Percentiles rank a stretch among this genome's conserved stretches.
Conservation (phyloP, 1,139 yeast genomes). For the Suhomyces bokatorum region DNA sequence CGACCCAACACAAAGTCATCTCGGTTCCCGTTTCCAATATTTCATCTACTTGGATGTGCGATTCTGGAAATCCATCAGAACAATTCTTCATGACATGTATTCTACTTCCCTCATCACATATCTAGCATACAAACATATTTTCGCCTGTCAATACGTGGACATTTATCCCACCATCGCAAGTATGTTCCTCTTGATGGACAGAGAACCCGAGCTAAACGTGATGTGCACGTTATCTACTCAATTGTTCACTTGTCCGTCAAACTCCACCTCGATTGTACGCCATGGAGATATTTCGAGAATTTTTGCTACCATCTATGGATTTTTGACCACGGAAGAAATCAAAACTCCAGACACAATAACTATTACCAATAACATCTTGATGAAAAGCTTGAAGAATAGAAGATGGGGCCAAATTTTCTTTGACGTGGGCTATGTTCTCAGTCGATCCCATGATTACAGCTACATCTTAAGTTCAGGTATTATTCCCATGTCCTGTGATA, state of each 20-base stretch:
- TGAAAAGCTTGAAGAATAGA: conserved; percentile 65
- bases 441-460: conserved; percentile 61
- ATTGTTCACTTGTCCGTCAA: conserved; percentile 79
- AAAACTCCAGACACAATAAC: conserved; percentile 48
- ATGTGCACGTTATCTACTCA: conserved; percentile 81
- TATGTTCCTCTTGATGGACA: conserved; percentile 64
- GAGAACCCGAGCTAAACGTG: conserved; percentile 81
- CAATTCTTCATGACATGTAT: conserved; percentile 64
- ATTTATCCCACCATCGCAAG: conserved; percentile 79
- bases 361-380: conserved; percentile 42
- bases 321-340: conserved; percentile 59
- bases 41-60: conserved; percentile 69
- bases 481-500: conserved; percentile 59
- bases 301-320: conserved; percentile 64
- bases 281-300: conserved; percentile 73
- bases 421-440: conserved; percentile 77
- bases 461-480: conserved; percentile 34
- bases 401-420: conserved; percentile 84
- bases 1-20: conserved; percentile 31
- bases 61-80: conserved; percentile 68
- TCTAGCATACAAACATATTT: conserved; percentile 54
- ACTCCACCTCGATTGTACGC: conserved; percentile 65
- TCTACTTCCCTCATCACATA: conserved; percentile 71
- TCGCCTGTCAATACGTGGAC: conserved; percentile 81
- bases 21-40: conserved; percentile 78